Evolutionary conservation across 179 eudicot species (phyloP).

Genomic region (Heliamphora pulchella): DNA sequence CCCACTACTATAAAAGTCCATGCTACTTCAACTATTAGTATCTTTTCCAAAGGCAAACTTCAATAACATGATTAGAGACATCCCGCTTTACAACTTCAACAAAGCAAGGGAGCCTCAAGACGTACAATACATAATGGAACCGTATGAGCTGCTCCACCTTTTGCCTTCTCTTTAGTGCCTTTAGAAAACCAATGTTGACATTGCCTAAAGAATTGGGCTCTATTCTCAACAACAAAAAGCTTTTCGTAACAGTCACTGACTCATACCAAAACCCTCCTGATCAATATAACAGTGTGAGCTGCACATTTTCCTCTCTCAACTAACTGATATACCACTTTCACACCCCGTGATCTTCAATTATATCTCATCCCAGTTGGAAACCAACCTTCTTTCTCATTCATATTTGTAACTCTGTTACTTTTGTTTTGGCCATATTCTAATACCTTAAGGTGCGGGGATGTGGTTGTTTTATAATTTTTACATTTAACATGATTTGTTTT

Average conservation of each 20-base stretch:
- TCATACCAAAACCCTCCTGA: not conserved
- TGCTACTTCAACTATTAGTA: not conserved
- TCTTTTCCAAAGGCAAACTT: not conserved
- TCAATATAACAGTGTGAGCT: not conserved
- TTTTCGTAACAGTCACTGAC: not conserved
- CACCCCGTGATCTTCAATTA: not conserved
- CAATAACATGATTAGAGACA: not conserved
- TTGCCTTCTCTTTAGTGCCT: conserved; percentile 4
- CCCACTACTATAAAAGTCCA: not conserved
- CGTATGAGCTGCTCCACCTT: not conserved
- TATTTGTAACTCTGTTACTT: not conserved
- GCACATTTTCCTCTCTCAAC: not conserved
- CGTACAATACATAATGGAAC: not conserved
- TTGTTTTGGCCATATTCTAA: not conserved
- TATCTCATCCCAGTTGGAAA: not conserved
- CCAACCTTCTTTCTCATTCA: not conserved
- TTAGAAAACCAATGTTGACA: not conserved
- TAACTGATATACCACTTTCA: not conserved
- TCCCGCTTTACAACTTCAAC: not conserved
- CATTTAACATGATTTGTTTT: not conserved
- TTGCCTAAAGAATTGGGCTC: not conserved
- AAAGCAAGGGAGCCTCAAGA: not conserved
- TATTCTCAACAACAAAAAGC: not conserved
- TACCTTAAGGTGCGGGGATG: conserved; percentile 6
- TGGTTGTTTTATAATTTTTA: not conserved